These are phyloP conservation scores for Phytophthora quininea DNA, from an alignment of 352 stramenopile genomes.

Conservation along the genomic window DNA sequence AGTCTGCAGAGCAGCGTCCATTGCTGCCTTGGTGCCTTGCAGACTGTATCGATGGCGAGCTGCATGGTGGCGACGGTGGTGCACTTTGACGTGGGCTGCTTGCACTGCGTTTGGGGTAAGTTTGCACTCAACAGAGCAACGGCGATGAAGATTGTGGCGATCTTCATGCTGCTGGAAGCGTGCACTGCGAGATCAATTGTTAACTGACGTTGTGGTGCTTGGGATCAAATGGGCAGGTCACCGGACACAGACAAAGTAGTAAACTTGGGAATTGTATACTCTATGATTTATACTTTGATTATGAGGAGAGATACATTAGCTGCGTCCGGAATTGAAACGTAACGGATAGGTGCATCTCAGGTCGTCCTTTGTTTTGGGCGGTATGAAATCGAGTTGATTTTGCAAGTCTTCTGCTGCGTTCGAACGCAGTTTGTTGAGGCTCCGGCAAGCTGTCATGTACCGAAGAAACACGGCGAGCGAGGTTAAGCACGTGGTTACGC, in stretches of 20 bases:
- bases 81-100: constrained; percentile 12
- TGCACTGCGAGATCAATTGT: background rate
- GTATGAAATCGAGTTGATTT: too few species aligned
- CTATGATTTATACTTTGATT: too few species aligned
- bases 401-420: too few species aligned
- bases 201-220: background rate
- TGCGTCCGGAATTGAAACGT: background rate
- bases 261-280: background rate
- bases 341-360: background rate
- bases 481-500: too few species aligned
- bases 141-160: constrained; percentile 8
- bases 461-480: too few species aligned
- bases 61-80: constrained; percentile 20
- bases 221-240: background rate
- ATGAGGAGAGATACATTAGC: background rate
- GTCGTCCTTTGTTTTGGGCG: background rate
- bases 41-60: constrained; percentile 36
- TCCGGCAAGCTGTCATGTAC: too few species aligned
- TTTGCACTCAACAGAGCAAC: constrained; percentile 7
- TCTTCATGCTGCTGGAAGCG: constrained; percentile 17
- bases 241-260: background rate
- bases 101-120: constrained; percentile 2
- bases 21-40: constrained; percentile 34
- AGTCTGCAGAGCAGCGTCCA: constrained; percentile 34
- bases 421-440: too few species aligned